Evolutionary conservation across 2,329 filamentous ascomycete species (phyloP).

Genomic region (Cyphellophora attinorum): DNA sequence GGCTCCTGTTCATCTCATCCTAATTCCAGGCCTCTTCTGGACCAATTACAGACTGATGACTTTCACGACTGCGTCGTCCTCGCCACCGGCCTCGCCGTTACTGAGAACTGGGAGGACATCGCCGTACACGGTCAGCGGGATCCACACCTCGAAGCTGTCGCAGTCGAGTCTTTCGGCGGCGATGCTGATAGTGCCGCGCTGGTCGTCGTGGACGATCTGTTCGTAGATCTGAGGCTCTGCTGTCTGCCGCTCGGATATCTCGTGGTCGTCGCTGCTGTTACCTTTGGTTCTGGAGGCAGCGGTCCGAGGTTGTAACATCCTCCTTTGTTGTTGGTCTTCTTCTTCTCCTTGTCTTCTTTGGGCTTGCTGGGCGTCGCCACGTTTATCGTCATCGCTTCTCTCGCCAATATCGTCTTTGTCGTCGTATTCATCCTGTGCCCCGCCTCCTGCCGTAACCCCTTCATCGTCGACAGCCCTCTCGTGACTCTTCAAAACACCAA

Average conservation of each 20-base stretch:
- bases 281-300: too few relatives aligned
- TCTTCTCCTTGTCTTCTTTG: conserved; percentile 15
- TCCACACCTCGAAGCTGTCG: conserved; percentile 83
- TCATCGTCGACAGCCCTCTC: conserved; percentile 1
- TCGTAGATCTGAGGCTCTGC: conserved; percentile 74
- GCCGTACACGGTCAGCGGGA: conserved; percentile 72
- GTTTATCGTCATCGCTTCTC: conserved; percentile 18
- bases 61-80: not conserved
- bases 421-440: conserved; percentile 21
- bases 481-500: conserved; percentile 62
- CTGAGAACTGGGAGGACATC: conserved; percentile 43
- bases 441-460: conserved; percentile 20
- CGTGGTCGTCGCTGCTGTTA: conserved; percentile 14
- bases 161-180: conserved; percentile 69
- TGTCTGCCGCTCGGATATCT: conserved; percentile 23
- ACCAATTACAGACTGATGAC: not conserved
- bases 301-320: too few relatives aligned
- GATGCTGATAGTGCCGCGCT: conserved; percentile 65
- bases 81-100: not conserved
- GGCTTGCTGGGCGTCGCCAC: conserved; percentile 20
- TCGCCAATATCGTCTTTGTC: conserved; percentile 24
- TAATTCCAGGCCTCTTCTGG: not conserved
- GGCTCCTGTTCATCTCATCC: not conserved
- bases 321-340: conserved; percentile 16
- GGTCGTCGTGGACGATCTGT: conserved; percentile 67